Evolutionary conservation across 2,329 filamentous ascomycete genomes (phyloP).

Genomic region (Lithohypha guttulata): DNA sequence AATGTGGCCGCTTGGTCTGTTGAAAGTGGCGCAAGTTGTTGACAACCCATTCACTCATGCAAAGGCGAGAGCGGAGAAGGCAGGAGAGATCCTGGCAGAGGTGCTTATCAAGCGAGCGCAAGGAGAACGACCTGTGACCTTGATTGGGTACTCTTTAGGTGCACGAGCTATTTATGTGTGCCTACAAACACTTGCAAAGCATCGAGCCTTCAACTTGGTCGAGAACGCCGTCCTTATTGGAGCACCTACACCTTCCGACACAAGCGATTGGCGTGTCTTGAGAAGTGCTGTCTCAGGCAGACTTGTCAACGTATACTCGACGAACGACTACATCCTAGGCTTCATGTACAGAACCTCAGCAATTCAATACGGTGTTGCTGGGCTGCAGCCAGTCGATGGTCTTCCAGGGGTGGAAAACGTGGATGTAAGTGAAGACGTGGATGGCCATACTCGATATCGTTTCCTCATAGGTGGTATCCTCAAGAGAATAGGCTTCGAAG

Average conservation of each 20-base stretch:
- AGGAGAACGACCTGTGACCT: slow-evolving; percentile 67
- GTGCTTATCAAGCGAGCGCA: slow-evolving; percentile 72
- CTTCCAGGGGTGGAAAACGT: slow-evolving; percentile 50
- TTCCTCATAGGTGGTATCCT: slow-evolving; percentile 57
- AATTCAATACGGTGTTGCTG: slow-evolving; percentile 72
- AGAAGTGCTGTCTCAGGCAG: slow-evolving; percentile 69
- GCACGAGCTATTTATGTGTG: slow-evolving; percentile 76
- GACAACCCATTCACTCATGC: slow-evolving; percentile 77
- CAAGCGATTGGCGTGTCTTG: slow-evolving; percentile 63
- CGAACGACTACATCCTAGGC: slow-evolving; percentile 76
- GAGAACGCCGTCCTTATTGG: slow-evolving; percentile 79
- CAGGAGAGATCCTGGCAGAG: slow-evolving; percentile 68
- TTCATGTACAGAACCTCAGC: slow-evolving; percentile 80
- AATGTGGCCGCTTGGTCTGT: slow-evolving; percentile 57
- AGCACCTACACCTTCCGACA: slow-evolving; percentile 61
- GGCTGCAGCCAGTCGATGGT: slow-evolving; percentile 60
- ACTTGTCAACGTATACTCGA: slow-evolving; percentile 78
- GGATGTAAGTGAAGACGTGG: slow-evolving; percentile 54
- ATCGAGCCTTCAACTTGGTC: slow-evolving; percentile 70
- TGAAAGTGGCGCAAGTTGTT: slow-evolving; percentile 56
- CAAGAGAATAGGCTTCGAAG: slow-evolving; percentile 57
- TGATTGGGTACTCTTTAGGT: slow-evolving; percentile 73
- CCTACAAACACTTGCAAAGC: slow-evolving; percentile 62
- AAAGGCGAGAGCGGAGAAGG: slow-evolving; percentile 66
- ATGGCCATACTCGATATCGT: slow-evolving; percentile 60